Percentiles rank a stretch among this genome's conserved stretches.
Conservation (phyloP, 495 filamentous ascomycete genomes). For the Podospora sp. region DNA sequence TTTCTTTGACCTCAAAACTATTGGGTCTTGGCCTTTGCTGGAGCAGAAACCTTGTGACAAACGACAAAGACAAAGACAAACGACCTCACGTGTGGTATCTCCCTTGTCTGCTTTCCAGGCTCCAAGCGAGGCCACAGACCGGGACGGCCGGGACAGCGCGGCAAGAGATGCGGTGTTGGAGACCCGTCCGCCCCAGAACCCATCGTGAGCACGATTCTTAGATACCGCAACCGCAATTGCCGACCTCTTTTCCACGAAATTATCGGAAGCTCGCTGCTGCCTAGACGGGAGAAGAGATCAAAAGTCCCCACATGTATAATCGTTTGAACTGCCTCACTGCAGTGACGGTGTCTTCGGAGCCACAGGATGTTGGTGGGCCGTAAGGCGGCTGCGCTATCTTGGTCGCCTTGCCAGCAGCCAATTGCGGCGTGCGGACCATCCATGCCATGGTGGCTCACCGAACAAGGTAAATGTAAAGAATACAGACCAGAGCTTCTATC, state of each 20-base stretch:
- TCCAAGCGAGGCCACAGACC: neutral
- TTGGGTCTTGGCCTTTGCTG: neutral
- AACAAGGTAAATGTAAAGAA: constrained; percentile 7
- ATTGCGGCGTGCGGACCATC: neutral
- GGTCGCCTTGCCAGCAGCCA: neutral
- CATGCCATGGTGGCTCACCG: neutral
- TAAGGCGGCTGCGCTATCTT: constrained; percentile 6
- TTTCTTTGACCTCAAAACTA: neutral
- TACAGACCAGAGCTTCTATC: constrained; percentile 3
- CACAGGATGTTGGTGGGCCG: neutral
- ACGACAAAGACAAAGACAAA: too few relatives aligned
- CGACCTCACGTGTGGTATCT: neutral
- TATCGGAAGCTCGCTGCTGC: neutral
- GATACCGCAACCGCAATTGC: constrained; percentile 1
- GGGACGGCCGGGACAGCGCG: neutral
- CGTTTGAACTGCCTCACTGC: neutral
- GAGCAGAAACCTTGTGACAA: too few relatives aligned
- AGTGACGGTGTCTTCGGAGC: neutral
- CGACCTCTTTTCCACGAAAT: neutral
- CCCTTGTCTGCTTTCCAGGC: neutral
- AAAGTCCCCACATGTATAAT: neutral
- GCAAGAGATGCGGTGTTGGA: neutral
- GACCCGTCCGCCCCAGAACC: neutral
- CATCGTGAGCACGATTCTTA: neutral
- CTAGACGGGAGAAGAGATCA: neutral